Evolutionary conservation across 2,329 filamentous ascomycete genomes (phyloP), one percentile per base, ranked within the genome.

Genomic region (Hypoxylon sp.): DNA sequence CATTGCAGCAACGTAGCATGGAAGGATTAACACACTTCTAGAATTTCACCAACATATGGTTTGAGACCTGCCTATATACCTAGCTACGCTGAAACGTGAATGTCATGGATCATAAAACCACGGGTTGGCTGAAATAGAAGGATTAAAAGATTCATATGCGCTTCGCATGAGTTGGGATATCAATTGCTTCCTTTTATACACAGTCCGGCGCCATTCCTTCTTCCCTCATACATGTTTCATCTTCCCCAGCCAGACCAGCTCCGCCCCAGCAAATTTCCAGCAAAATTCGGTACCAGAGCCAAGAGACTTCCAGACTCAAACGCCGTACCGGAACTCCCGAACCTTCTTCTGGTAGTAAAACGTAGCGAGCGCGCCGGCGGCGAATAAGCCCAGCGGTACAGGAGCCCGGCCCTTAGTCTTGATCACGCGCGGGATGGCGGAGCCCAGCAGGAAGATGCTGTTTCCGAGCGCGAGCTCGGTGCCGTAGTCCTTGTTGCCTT

Each of bases 341-440:
- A 78, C 77, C 72, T 82, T 82, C 72, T 81, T 81, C 71, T 81
- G 78, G 67, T 82, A 82, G 68, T 82, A 82, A 37, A 69, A 81
- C 0, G 80, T 81, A 1, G 81, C 79, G 13, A 82, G 71, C 31
- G 72, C 74, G 42, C 80, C 80, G 0, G 69, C 75, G 3, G 73
- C 75, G 5, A 75, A 76, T 5, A 82, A 74, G 1, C 72, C 77
- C 27, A 82, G 64, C 0, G 80, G 79, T 3, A 80, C 76, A 8
- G 79, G 80, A 0, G 80, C 79, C 52, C 76, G 76, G 0, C 69
- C 80, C 19, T 75, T 76, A 10, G 81, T 82, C 74, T 81, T 80
- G 68, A 82, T 75, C 29, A 81, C 77, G 24, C 80, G 73, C 8
- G 79, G 79, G 13, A 80, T 69, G n/a, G 79, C 80, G 0, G 80